phyloP scores from a whole-genome alignment of 495 filamentous ascomycete genomes.

The Aspergillus wentii region DNA sequence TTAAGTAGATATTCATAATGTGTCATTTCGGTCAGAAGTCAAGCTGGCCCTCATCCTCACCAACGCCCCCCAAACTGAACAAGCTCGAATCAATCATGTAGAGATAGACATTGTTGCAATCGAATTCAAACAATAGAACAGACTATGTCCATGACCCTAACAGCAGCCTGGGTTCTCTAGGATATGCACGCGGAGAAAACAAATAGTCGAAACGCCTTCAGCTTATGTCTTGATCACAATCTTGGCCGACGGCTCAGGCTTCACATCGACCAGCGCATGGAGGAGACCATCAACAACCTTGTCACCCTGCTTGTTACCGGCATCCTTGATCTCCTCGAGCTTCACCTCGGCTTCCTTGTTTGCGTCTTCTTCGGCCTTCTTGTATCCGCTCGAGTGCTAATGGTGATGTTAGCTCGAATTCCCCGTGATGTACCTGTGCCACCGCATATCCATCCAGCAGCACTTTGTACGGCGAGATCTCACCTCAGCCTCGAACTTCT shows the following conservation, averaged over 20 bases:
- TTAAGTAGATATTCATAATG: no score
- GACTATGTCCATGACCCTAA: not conserved
- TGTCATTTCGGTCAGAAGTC: no score
- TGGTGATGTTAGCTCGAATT: conserved; percentile 8
- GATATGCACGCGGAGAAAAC: conserved; percentile 17
- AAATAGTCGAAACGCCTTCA: conserved; percentile 11
- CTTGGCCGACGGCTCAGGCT: conserved; percentile 62
- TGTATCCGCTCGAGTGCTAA: conserved; percentile 82
- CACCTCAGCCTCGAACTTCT: conserved; percentile 91
- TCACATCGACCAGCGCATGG: conserved; percentile 71
- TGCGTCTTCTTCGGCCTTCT: conserved; percentile 81
- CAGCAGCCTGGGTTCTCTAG: no score
- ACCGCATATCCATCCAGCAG: not conserved
- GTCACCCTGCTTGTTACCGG: conserved; percentile 70
- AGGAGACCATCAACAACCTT: conserved; percentile 79
- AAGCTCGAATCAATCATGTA: no score
- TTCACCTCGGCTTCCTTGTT: conserved; percentile 75
- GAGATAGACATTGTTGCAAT: no score
- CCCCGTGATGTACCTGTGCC: not conserved
- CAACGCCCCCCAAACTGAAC: no score
- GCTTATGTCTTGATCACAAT: conserved; percentile 36
- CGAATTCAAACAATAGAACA: conserved; percentile 8
- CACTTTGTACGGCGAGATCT: conserved; percentile 5
- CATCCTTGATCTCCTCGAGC: conserved; percentile 73
- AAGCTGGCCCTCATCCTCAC: no score